Evolutionary conservation across 2,329 filamentous ascomycete genomes (phyloP), one percentile per base, ranked within the genome.

Genomic region (Neocucurbitaria cava): DNA sequence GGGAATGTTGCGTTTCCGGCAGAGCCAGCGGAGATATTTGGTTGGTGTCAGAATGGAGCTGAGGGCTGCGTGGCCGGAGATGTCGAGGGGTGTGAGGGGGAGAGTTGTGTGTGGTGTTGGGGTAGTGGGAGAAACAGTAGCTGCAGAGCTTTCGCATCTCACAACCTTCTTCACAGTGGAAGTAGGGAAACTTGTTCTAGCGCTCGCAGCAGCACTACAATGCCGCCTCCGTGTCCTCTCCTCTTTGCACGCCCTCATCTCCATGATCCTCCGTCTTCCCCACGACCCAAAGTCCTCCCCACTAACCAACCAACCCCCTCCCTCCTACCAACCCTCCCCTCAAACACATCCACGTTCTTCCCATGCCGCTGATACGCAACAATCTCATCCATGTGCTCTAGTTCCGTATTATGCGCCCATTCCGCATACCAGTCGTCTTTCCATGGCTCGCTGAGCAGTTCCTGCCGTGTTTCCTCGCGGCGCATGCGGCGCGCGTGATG

Each of bases 201-300:
- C n/a, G n/a, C n/a, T n/a, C n/a, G n/a, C n/a, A n/a, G n/a, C n/a
- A n/a, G n/a, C n/a, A n/a, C n/a, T n/a, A n/a, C n/a, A n/a, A n/a
- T 43, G 35, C 13, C 31, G 38, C 23, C 24, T 23, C 9, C 45
- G 41, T 31, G 57, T 35, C 15, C 58, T 26, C 11, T 24, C 36
- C 40, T 61, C 56, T 24, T 61, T 61, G 11, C 59, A 45, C 8
- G 1, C 13, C 17, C 50, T 30, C 56, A 59, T 54, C 45, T 61
- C 59, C 9, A 31, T 31, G 26, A 57, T 58, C 26, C 56, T 35
- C n/a, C 53, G 31, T 17, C 52, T 53, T 0, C 41, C 52, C 53
- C 56, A 57, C 38, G 39, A 21, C 1, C 24, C 38, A 26, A 62
- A 62, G 21, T 56, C 47, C 33, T 62, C 56, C 5, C 20, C 38